phyloP scores from a whole-genome alignment of 257 asterid genomes.

The Ocimum tenuiflorum region DNA sequence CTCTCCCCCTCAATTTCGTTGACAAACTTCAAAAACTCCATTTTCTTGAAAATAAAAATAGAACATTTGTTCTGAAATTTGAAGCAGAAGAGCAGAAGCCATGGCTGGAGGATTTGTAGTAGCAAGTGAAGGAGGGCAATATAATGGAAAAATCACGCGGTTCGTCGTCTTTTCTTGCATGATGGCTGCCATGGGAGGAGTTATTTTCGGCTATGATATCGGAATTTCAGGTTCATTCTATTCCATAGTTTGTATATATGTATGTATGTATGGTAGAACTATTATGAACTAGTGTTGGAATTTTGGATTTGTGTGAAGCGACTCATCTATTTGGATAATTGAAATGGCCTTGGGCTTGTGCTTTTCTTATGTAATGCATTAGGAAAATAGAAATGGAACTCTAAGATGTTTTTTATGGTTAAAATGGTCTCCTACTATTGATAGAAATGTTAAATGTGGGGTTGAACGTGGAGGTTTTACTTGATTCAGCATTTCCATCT shows the following conservation, averaged over 20 bases:
- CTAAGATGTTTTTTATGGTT: no score
- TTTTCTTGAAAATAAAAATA: background rate
- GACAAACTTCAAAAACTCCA: background rate
- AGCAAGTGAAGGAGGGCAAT: conserved; percentile 27
- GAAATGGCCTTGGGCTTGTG: no score
- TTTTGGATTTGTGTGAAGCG: no score
- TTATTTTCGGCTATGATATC: conserved; percentile 77
- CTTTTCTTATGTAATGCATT: no score
- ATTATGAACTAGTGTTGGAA: no score
- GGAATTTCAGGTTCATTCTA: conserved; percentile 64
- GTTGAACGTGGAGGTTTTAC: no score
- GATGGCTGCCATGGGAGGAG: conserved; percentile 81
- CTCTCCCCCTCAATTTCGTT: conserved; percentile 5
- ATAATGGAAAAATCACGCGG: conserved; percentile 53
- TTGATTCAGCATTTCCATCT: no score
- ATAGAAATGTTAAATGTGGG: no score
- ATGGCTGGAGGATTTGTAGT: conserved; percentile 51
- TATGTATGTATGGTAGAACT: background rate
- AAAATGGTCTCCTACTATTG: no score
- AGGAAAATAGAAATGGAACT: no score
- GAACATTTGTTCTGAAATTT: background rate
- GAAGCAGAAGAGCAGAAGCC: background rate
- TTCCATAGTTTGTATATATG: no score
- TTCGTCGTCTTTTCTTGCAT: conserved; percentile 58
- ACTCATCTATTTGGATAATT: no score